phyloP scores from a whole-genome alignment of 2,329 filamentous ascomycete genomes.

The Sclerotinia borealis region DNA sequence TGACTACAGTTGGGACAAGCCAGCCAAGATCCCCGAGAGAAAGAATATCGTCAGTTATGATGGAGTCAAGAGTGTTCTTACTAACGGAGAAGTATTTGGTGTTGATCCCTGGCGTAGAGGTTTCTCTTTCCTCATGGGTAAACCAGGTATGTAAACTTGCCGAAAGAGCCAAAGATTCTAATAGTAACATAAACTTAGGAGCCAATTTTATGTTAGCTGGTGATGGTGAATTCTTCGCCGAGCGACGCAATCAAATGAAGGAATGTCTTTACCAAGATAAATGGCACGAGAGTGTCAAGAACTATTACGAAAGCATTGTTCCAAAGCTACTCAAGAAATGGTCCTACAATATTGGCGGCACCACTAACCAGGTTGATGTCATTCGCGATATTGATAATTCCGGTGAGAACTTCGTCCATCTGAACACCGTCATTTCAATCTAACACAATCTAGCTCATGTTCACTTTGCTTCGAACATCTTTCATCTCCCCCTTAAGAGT shows the following conservation, averaged over 20 bases:
- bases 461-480: slow-evolving; percentile 46
- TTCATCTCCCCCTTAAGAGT: slow-evolving; percentile 48
- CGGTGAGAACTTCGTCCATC: slow-evolving; percentile 34
- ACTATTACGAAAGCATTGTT: slow-evolving; percentile 59
- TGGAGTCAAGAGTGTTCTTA: slow-evolving; percentile 28
- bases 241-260: slow-evolving; percentile 48
- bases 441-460: slow-evolving; percentile 34
- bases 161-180: background rate
- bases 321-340: slow-evolving; percentile 40
- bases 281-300: slow-evolving; percentile 56
- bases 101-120: slow-evolving; percentile 24
- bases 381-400: slow-evolving; percentile 51
- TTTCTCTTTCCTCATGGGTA: slow-evolving; percentile 13
- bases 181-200: background rate
- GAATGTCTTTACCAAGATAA: slow-evolving; percentile 53
- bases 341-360: slow-evolving; percentile 18
- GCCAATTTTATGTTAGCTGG: slow-evolving; percentile 52
- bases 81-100: slow-evolving; percentile 28
- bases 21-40: slow-evolving; percentile 9
- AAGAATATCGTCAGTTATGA: slow-evolving; percentile 11
- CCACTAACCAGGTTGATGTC: slow-evolving; percentile 51
- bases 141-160: slow-evolving; percentile 8
- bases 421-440: slow-evolving; percentile 38
- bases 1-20: slow-evolving; percentile 23
- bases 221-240: slow-evolving; percentile 42